Percentiles rank a stretch among this genome's conserved stretches.
Evolutionary conservation across 192 early-diverging fungal genomes (phyloP).

Genomic region (Podila epigama): DNA sequence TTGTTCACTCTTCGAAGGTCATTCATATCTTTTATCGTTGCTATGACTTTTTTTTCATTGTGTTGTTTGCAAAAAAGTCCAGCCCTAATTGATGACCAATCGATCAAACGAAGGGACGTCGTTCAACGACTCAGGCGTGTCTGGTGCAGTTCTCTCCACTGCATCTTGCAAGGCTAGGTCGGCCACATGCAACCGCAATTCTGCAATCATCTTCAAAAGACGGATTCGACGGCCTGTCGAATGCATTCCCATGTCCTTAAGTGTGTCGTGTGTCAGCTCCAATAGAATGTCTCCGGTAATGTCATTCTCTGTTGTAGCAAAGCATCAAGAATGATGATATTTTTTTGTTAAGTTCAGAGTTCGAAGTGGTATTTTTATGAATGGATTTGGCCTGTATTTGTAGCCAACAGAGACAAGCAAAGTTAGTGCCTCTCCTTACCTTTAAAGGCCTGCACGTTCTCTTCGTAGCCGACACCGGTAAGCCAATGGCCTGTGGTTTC

Average conservation of each 20-base stretch:
- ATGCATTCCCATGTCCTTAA: conserved; percentile 82
- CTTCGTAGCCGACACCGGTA: conserved; percentile 23
- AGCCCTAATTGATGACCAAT: conserved; percentile 22
- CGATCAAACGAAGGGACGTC: not conserved
- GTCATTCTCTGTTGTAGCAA: conserved; percentile 62
- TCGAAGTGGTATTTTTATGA: not conserved
- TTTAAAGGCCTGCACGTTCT: conserved; percentile 30
- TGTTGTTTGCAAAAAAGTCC: too few species aligned
- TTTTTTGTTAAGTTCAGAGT: not conserved
- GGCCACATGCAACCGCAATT: conserved; percentile 27
- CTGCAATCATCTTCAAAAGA: conserved; percentile 54
- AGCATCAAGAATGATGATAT: not conserved
- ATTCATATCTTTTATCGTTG: too few species aligned
- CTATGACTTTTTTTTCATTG: not conserved
- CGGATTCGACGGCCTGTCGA: conserved; percentile 86
- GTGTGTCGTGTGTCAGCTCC: conserved; percentile 81
- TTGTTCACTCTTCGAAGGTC: too few species aligned
- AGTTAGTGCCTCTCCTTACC: conserved; percentile 6
- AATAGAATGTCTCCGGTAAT: conserved; percentile 84
- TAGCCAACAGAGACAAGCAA: not conserved
- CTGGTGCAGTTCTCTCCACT: conserved; percentile 3
- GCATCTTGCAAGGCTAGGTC: conserved; percentile 38
- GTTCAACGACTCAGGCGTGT: not conserved
- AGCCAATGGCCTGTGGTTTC: conserved; percentile 43
- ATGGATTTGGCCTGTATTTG: not conserved